These are phyloP conservation scores for Barnettozyma siamensis DNA, from an alignment of 805 yeast species.

Conservation along the genomic window DNA sequence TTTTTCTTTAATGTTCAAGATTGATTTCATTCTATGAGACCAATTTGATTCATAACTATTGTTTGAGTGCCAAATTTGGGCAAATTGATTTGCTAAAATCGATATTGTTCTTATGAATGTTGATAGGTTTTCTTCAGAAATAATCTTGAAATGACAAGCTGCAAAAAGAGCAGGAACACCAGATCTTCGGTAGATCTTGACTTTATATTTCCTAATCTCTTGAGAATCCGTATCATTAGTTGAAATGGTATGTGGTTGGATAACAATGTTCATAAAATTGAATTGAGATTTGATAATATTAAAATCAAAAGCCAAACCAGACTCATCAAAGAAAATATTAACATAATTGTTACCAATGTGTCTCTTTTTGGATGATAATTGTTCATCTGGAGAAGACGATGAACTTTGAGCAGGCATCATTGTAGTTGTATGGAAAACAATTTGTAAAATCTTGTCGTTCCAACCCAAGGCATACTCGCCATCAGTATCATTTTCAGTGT, in stretches of 20 bases:
- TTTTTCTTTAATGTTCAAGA: slow-evolving; percentile 33
- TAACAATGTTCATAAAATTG: slow-evolving; percentile 75
- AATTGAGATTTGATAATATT: slow-evolving; percentile 71
- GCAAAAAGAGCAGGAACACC: slow-evolving; percentile 78
- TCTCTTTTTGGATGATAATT: slow-evolving; percentile 56
- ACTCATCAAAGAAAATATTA: slow-evolving; percentile 75
- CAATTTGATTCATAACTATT: slow-evolving; percentile 57
- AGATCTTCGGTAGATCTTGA: slow-evolving; percentile 55
- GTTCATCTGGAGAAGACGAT: slow-evolving; percentile 31
- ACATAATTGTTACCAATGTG: slow-evolving; percentile 87
- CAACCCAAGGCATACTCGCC: slow-evolving; percentile 73
- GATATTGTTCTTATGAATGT: slow-evolving; percentile 62
- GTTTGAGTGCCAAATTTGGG: slow-evolving; percentile 65
- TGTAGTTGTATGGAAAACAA: slow-evolving; percentile 75
- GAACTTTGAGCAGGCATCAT: slow-evolving; percentile 58
- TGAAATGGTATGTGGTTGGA: slow-evolving; percentile 50
- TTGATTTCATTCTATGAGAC: slow-evolving; percentile 60
- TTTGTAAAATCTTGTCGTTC: slow-evolving; percentile 64
- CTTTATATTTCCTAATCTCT: slow-evolving; percentile 42
- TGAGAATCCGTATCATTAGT: slow-evolving; percentile 5
- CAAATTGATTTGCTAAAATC: slow-evolving; percentile 62
- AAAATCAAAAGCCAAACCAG: slow-evolving; percentile 61
- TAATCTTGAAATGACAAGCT: slow-evolving; percentile 66
- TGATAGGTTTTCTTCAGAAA: slow-evolving; percentile 55
- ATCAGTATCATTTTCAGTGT: slow-evolving; percentile 60